Evolutionary conservation across 2,329 filamentous ascomycete genomes (phyloP), one percentile per base, ranked within the genome.

Genomic region (Aspergillus spinulosporus): DNA sequence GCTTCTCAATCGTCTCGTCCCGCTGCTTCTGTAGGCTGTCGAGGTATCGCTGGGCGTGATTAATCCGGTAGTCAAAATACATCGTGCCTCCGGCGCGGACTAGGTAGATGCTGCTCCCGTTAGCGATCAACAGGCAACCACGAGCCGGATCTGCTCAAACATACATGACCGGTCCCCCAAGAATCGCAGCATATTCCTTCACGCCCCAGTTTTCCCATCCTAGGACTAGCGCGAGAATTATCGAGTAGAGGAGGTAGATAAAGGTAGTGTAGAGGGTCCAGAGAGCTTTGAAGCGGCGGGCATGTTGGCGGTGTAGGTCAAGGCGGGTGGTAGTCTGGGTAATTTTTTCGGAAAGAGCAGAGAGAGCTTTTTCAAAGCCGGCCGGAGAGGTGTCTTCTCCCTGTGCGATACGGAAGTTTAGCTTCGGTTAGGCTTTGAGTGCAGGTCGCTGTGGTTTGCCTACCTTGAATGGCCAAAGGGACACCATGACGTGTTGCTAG

Each of bases 221-320:
- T 3, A 96, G 86, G 5, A 97, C 91, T 5, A 99, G 81, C 3
- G 88, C 82, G 44, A 95, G 80, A 52, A 97, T 88, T 29, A 96
- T 86, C 7, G 86, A 83, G 66, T 91, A 92, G 46, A 97, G 84
- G 3, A 97, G 86, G 73, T 97, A 99, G 49, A 88, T 90, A 66
- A 99, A 93, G 54, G 86, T 86, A 2, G 92, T 86, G 72, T 97
- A 99, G 11, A 99, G 83, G 0, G 92, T 96, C 85, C 87, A 92
- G 54, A 97, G 83, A 37, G 91, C 90, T 64, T 89, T 93, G 66
- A 88, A 83, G 57, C 92, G 88, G 56, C 93, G 86, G 49, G 89
- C 86, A 59, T 83, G 84, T 64, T 88, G 82, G 46, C 90, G 86
- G 39, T 88, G 81, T 42, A 79, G 80, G 67, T 96, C 92, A 63